These are phyloP conservation scores for Fusarium haematococcum DNA, from an alignment of 2,329 filamentous ascomycete genomes.

Conservation along the genomic window DNA sequence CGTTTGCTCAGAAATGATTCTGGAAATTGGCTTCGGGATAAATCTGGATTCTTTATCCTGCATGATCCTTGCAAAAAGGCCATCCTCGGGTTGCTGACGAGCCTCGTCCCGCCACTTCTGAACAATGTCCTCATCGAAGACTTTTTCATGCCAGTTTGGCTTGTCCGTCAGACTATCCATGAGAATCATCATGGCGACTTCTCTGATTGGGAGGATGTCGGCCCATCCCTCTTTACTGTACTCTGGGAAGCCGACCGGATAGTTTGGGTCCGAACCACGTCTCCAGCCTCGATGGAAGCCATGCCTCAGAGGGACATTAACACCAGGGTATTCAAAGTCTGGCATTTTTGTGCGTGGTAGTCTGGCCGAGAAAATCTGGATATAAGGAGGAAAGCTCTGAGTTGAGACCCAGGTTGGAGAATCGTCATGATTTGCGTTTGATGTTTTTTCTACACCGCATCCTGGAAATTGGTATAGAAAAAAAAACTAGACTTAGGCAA, in stretches of 20 bases:
- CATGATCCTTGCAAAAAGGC: neutral
- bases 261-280: neutral
- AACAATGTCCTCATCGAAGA: conserved; percentile 21
- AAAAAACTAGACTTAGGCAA: neutral
- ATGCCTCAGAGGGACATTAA: neutral
- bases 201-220: conserved; percentile 8
- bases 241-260: neutral
- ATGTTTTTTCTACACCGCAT: neutral
- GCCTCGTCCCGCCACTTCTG: conserved; percentile 15
- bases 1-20: neutral
- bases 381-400: neutral
- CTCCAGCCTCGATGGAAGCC: no score
- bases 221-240: neutral
- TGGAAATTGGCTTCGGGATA: neutral
- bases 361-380: neutral
- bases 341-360: neutral
- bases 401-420: neutral
- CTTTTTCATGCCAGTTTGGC: conserved; percentile 37
- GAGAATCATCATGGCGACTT: conserved; percentile 39
- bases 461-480: neutral
- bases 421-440: neutral
- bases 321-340: neutral
- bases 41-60: neutral
- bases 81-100: neutral
- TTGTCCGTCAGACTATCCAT: conserved; percentile 43